Base-by-base conservation (phyloP, 2,329 filamentous ascomycete species). In the Pseudonectria buxi region DNA sequence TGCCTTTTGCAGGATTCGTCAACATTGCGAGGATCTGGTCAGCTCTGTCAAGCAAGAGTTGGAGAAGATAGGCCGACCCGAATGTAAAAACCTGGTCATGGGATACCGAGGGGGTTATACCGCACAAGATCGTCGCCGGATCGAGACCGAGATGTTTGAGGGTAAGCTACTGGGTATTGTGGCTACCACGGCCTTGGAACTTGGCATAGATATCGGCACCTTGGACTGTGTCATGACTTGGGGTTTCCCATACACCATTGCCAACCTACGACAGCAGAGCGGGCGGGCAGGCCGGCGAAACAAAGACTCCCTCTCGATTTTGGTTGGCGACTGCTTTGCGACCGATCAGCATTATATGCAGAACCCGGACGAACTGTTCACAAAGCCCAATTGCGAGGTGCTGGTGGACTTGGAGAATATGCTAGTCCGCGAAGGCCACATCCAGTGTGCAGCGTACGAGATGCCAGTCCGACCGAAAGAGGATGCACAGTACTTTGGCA, bases 261-360 rank as follows among this genome's bases (percentile, higher is more conserved):
- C 92, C 24, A 96, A 96, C 54, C 68, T 96, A 30, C 78, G 92
- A 9, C 92, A 98, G 57, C 92, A 98, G 59, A 95, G 87, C 51
- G 92, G 92, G 11, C 78, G 92, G 51, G 92, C 92, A 14, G 92
- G 92, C 10, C 77, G 92, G 40, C 75, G 90, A 40, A 95, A 95
- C 56, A 94, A 86, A 54, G 92, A 98, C 58, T 94, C 89, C 0
- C 68, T 98, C 3, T 94, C 88, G 0, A 78, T 98, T 3, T 67
- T 98, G 1, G 78, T 98, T 1, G 92, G 89, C 3, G 89, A 95
- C 54, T 80, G 80, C 45, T 95, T 92, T 47, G 81, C 89, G 3
- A 87, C 86, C 0, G 92, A 98, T 56, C 92, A 98, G 56, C 81
- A 94, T 56, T 98, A 94, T 60, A 98, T 98, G 92, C 79, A 86